Evolutionary conservation across 1,139 yeast genomes (phyloP).

Genomic region (Candida glucosophila): DNA sequence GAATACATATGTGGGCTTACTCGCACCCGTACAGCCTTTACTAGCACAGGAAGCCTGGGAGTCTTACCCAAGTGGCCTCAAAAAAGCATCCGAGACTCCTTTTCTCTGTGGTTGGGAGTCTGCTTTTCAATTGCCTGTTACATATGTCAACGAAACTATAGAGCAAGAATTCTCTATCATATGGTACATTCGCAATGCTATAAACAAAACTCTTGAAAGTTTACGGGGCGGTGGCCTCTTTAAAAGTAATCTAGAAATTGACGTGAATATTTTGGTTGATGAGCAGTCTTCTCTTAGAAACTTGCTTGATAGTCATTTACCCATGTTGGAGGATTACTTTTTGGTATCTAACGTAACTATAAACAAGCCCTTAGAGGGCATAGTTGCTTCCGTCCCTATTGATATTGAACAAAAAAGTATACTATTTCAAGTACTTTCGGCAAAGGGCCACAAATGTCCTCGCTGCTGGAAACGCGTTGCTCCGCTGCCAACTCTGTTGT

Average conservation of each 20-base stretch:
- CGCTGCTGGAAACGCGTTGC: conserved; percentile 87
- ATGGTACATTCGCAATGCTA: conserved; percentile 39
- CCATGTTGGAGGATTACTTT: conserved; percentile 46
- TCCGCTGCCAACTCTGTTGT: conserved; percentile 41
- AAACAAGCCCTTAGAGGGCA: too few species aligned
- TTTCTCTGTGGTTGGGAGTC: conserved; percentile 35
- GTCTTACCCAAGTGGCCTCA: conserved; percentile 30
- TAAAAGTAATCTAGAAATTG: conserved; percentile 60
- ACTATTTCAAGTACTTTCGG: conserved; percentile 31
- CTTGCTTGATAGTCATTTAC: conserved; percentile 17
- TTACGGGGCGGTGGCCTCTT: conserved; percentile 28
- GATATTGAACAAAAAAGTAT: conserved; percentile 20
- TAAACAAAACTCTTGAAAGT: conserved; percentile 33
- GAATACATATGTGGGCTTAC: conserved; percentile 50
- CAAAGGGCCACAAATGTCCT: conserved; percentile 62
- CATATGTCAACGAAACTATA: conserved; percentile 14
- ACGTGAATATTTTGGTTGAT: conserved; percentile 27
- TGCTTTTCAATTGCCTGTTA: conserved; percentile 19
- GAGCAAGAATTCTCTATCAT: conserved; percentile 34
- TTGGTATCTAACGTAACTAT: conserved; percentile 53
- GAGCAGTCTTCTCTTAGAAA: conserved; percentile 4
- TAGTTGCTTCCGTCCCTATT: too few species aligned
- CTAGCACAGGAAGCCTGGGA: conserved; percentile 87
- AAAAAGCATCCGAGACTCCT: conserved; percentile 36
- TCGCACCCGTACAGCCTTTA: conserved; percentile 79